Base-by-base conservation (phyloP, 352 stramenopile species). In the Phytophthora uliginosa region DNA sequence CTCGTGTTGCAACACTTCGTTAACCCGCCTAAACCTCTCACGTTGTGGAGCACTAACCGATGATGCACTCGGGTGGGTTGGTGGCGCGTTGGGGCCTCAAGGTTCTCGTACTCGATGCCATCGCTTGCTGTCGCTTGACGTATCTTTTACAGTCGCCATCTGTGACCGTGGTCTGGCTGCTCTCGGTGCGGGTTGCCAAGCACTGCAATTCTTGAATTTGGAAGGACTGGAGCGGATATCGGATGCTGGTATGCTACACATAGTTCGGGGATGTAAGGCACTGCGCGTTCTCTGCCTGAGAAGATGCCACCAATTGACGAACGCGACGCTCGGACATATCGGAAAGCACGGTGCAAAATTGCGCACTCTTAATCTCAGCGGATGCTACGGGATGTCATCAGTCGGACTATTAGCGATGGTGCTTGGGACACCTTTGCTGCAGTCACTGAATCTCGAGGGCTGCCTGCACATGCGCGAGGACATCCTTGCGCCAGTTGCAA, bases 121-220 rank as follows among this genome's bases (percentile, higher is more conserved):
- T 28, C 83, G 78, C 13, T 70, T 93, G 55, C 70, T 89, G 5
- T 95, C 88, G 9, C 74, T 95, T 7, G 86, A 95, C 57, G 48
- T 95, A 4, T 89, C 86, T 22, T 89, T 88, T 59, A 90, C 85
- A 24, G 76, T 56, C 7, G 60, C 74, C n/a, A 82, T 95, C 61
- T 78, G 75, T 13, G 88, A 95, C 51, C 73, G 86, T 8, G 88
- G 86, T 4, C 73, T 94, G 38, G 69, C 71, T 28, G 72, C 83
- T 18, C 74, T 95, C 18, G 81, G 79, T 4, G 55, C 47, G 7
- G 84, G 85, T 7, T 95, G 88, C 63, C 67, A 59, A 38, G 26
- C 73, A 7, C 76, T 95, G 17, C 83, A 94, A 71, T 95, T 95
- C 57, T 38, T 95, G 51, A 95, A 92, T 70, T 50, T 95, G 22